phyloP scores from a whole-genome alignment of 306 rosid genomes.

The Macrotyloma uniflorum region DNA sequence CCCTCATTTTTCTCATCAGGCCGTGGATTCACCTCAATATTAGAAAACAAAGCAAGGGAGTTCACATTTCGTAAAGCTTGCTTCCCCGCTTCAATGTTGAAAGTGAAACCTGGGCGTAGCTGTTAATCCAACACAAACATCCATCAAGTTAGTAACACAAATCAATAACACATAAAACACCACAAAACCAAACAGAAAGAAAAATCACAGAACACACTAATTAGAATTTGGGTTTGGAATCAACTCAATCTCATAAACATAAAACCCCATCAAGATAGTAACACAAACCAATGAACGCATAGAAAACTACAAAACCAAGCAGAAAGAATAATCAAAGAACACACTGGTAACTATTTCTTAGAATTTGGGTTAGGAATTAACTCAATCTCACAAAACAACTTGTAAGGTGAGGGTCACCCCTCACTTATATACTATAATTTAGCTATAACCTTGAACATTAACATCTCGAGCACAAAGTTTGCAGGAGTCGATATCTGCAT shows the following conservation, averaged over 20 bases:
- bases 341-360: too few species aligned
- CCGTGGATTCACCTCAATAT: slow-evolving; percentile 95
- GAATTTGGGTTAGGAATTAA: too few species aligned
- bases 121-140: slow-evolving; percentile 45
- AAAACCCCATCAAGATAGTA: slow-evolving; percentile 44
- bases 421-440: too few species aligned
- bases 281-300: background rate
- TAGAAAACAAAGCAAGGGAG: slow-evolving; percentile 87
- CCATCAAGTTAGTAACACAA: slow-evolving; percentile 39
- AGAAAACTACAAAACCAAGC: slow-evolving; percentile 8
- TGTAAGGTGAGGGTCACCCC: too few species aligned
- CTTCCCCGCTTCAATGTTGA: slow-evolving; percentile 97
- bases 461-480: too few species aligned
- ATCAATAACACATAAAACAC: background rate
- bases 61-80: slow-evolving; percentile 93
- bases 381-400: too few species aligned
- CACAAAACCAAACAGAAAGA: slow-evolving; percentile 21
- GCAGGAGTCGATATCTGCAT: too few species aligned
- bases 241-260: slow-evolving; percentile 11
- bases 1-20: slow-evolving; percentile 96
- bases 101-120: slow-evolving; percentile 83
- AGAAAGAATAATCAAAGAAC: slow-evolving; percentile 15
- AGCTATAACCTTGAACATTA: background rate
- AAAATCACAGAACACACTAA: slow-evolving; percentile 4
- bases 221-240: background rate